Evolutionary conservation across 495 filamentous ascomycete genomes (phyloP), one percentile per base, ranked within the genome.

Genomic region (Daldinia grandis): DNA sequence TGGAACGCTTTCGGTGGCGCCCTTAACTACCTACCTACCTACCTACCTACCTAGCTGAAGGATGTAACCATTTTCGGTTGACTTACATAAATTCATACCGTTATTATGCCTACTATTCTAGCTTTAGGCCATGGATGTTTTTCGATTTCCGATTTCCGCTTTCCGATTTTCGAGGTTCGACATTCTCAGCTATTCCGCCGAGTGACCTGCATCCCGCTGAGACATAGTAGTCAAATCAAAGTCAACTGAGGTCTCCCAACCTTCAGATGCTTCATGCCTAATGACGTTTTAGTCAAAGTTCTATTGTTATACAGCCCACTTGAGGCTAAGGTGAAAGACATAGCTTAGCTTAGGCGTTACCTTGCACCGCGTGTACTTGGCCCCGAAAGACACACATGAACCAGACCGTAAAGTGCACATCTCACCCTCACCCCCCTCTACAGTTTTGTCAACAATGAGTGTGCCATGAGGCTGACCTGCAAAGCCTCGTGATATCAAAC

Each of bases 401-500:
- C 49, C 24, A 37, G 44, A 37, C 54, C 40, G 31, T 47, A 38
- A 33, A 35, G 28, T 49, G 33, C 42, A 24, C n/a, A 15, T 53
- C 30, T 47, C 42, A 47, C 42, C 19, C 42, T 9, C 56, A 35
- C 49, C 65, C 70, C 30, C 60, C 61, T 47, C 62, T 30, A 69
- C 19, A 40, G 4, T 25, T 17, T 38, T 57, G 27, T 69, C 65
- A 65, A 62, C 60, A 50, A 58, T 50, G 55, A 33, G 33, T 25
- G 33, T 25, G 40, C 25, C 70, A 73, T 73, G 70, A 73, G 70
- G 40, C 59, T 62, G 14, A 38, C 25, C 21, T 10, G 5, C 50
- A 33, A 56, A 35, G 61, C 70, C 70, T 49, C 70, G 70, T 73
- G 70, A 73, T 62, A 58, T 24, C 38, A 53, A 51, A 47, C 30